Evolutionary conservation across 2,329 filamentous ascomycete species (phyloP).

Genomic region (Fusarium agapanthi): DNA sequence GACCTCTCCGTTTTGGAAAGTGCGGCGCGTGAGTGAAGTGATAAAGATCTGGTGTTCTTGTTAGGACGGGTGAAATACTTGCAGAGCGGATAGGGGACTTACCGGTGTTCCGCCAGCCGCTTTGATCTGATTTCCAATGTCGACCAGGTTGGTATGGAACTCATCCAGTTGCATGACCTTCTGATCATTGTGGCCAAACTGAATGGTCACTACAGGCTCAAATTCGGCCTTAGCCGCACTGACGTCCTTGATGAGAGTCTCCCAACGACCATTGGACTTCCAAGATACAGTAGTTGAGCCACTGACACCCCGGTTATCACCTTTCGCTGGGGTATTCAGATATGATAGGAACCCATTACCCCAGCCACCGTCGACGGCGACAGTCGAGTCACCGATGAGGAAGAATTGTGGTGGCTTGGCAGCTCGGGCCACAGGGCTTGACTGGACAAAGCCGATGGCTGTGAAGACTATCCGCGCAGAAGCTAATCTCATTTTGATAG

Average conservation of each 20-base stretch:
- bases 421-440: neutral
- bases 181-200: constrained; percentile 11
- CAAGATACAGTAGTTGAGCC: constrained; percentile 1
- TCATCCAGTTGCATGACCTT: neutral
- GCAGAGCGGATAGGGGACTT: fast-evolving
- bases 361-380: neutral
- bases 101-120: neutral
- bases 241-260: neutral
- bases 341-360: neutral
- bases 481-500: neutral
- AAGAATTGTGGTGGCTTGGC: constrained; percentile 1
- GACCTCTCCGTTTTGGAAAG: neutral
- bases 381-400: constrained; percentile 2
- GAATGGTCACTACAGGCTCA: neutral
- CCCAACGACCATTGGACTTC: constrained; percentile 13
- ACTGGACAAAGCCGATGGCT: neutral
- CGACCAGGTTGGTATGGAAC: neutral
- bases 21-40: neutral
- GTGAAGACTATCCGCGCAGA: neutral
- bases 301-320: neutral
- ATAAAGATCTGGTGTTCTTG: neutral
- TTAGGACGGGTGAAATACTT: fast-evolving
- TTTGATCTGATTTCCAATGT: neutral
- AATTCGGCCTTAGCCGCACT: neutral
- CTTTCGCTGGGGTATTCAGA: neutral